Evolutionary conservation across 31 red algal genomes (phyloP).

Genomic region (Asparagopsis taxiformis): DNA sequence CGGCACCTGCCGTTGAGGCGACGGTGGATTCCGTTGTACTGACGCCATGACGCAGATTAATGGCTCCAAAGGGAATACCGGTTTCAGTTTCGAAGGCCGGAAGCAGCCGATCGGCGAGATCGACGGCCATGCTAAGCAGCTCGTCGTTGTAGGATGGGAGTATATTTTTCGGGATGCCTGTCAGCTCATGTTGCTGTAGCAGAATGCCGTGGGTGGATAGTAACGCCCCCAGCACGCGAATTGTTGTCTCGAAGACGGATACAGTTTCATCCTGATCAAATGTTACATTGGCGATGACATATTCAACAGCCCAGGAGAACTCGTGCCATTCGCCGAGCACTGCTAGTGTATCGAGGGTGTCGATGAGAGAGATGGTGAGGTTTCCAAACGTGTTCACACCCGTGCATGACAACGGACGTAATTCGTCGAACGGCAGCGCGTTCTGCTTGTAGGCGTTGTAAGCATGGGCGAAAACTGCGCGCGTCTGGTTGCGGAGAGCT

Average conservation of each 20-base stretch:
- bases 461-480: conserved; percentile 22
- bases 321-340: conserved; percentile 22
- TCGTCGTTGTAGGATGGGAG: conserved; percentile 33
- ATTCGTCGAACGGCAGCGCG: conserved; percentile 41
- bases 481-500: no score
- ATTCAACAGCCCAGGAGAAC: conserved; percentile 32
- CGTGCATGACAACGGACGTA: conserved; percentile 46
- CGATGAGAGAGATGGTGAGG: conserved; percentile 62
- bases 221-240: conserved; percentile 69
- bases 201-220: conserved; percentile 59
- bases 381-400: conserved; percentile 36
- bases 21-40: conserved; percentile 19
- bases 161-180: conserved; percentile 13
- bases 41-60: conserved; percentile 37
- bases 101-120: conserved; percentile 45
- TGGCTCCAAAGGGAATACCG: conserved; percentile 39
- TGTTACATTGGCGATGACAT: not conserved
- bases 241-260: conserved; percentile 75
- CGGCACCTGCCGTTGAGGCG: conserved; percentile 60
- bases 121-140: conserved; percentile 47
- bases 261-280: conserved; percentile 46
- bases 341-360: conserved; percentile 67
- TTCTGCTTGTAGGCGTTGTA: conserved; percentile 37
- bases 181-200: conserved; percentile 3
- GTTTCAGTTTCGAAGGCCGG: conserved; percentile 53